Evolutionary conservation across 306 rosid species (phyloP), one percentile per base, ranked within the genome.

Genomic region (Adenanthera pavonina): DNA sequence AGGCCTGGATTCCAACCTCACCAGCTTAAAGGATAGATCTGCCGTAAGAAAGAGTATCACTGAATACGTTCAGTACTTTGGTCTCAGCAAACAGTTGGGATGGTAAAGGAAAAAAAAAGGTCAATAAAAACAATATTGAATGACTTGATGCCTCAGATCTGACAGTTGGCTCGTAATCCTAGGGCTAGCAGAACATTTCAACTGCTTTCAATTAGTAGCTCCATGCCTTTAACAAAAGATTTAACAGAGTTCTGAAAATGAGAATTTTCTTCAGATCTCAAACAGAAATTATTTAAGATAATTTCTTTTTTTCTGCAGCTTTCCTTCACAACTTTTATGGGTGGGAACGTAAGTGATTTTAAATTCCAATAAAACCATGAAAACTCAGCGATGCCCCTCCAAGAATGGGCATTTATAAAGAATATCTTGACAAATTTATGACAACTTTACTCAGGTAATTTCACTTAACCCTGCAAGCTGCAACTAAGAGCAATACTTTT

Each of bases 1-100:
- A 49, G 74, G 74, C 62, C 69, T 6, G 69, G 67, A 19, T 9
- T 51, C 65, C 76, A 84, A 80, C 46, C 74, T 59, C 81, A 79
- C 43, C 71, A 54, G 46, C 76, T 35, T 68, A 35, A 59, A 59
- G 44, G 57, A 33, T 2, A 46, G 72, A 19, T 9, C 56, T 80
- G 46, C 78, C 30, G 30, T 66, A 52, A 46, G 49, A 69, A 6
- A 75, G 62, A 59, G 40, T 51, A 76, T 17, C 84, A 51, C 43
- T 47, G 34, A 60, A 52, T 62, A 33, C 59, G 16, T 80, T 65
- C 38, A 25, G 40, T 4, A 60, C 33, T 30, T 35, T 25, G 48
- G 72, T 38, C 75, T n/a, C 70, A 61, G 8, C 49, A 84, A 46
- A 3, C 15, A 80, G 7, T 49, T 61, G 25, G 30, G 33, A 20